These are phyloP conservation scores for Hordeum marinum DNA, from an alignment of 176 grass and related monocot genomes.

Conservation along the genomic window DNA sequence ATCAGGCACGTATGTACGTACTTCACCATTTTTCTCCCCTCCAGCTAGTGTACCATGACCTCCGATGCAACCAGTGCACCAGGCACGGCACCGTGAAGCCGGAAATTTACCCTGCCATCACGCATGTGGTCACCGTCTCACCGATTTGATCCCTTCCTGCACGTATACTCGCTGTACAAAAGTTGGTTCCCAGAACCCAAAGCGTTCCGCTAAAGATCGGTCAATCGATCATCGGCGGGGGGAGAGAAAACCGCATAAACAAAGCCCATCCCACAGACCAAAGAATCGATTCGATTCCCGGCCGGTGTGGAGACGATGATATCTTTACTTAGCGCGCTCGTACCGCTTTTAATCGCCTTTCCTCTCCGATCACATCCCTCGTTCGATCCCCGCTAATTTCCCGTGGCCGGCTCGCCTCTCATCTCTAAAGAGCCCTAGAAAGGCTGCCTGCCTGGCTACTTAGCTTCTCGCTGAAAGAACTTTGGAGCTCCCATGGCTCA, in stretches of 20 bases:
- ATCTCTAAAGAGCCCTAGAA: constrained; percentile 12
- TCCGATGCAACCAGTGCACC: too few relatives aligned
- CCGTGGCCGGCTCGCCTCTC: background rate
- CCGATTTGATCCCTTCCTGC: background rate
- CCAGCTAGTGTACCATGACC: background rate
- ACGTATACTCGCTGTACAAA: background rate
- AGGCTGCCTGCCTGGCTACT: background rate
- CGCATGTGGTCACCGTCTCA: background rate
- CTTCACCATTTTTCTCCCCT: background rate
- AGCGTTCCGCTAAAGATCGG: background rate
- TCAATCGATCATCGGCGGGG: background rate
- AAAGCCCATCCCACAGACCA: constrained; percentile 37
- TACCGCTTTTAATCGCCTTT: constrained; percentile 32
- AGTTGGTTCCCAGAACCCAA: constrained; percentile 20
- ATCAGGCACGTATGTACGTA: background rate
- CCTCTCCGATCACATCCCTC: background rate
- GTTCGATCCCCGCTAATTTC: background rate
- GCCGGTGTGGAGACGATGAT: background rate
- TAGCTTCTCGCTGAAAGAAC: constrained; percentile 15
- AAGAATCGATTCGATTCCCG: constrained; percentile 83
- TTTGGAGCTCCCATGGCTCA: background rate
- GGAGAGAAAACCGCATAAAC: constrained; percentile 9
- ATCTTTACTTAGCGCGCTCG: constrained; percentile 30
- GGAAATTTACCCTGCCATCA: constrained; percentile 36
- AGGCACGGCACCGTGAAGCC: background rate